A percentile compares a stretch with the other conserved stretches of the same genome.
Evolutionary conservation across 1,284 basidiomycete genomes (phyloP).

Genomic region (Macrocybe sp.): DNA sequence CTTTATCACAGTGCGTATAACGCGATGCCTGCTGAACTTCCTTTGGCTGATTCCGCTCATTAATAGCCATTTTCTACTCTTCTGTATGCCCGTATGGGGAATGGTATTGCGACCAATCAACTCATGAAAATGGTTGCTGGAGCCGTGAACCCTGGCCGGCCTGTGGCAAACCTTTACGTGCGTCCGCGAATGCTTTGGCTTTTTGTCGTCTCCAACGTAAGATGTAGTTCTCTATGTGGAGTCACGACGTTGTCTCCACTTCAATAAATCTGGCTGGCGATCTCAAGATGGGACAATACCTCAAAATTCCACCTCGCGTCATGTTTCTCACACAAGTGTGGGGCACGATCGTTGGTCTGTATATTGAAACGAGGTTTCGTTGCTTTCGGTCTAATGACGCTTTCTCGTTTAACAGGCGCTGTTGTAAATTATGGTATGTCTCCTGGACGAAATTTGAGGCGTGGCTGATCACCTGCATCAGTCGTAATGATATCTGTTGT

Average conservation of each 20-base stretch:
- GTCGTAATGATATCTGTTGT: slow-evolving; percentile 58
- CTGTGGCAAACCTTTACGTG: slow-evolving; percentile 64
- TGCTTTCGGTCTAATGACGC: slow-evolving; percentile 15
- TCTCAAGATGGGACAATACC: slow-evolving; percentile 73
- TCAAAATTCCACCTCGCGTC: slow-evolving; percentile 69
- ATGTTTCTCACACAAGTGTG: slow-evolving; percentile 67
- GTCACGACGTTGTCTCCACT: slow-evolving; percentile 51
- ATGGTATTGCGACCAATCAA: slow-evolving; percentile 53
- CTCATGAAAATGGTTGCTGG: slow-evolving; percentile 67
- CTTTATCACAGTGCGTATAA: slow-evolving; percentile 29
- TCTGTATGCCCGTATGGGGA: slow-evolving; percentile 48
- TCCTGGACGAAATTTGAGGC: background rate
- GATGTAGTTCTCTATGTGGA: slow-evolving; percentile 59
- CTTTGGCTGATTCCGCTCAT: background rate
- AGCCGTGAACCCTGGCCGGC: slow-evolving; percentile 55
- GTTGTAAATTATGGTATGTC: slow-evolving; percentile 32
- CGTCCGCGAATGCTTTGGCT: slow-evolving; percentile 15
- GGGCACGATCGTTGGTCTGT: slow-evolving; percentile 54
- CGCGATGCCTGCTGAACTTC: background rate
- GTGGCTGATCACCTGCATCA: slow-evolving; percentile 11
- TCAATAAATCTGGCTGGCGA: slow-evolving; percentile 49
- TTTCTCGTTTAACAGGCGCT: slow-evolving; percentile 22
- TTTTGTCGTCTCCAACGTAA: background rate
- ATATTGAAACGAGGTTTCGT: slow-evolving; percentile 3
- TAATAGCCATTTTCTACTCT: slow-evolving; percentile 35